Evolutionary conservation across 1,284 basidiomycete species (phyloP).

Genomic region (Puccinia hordei): DNA sequence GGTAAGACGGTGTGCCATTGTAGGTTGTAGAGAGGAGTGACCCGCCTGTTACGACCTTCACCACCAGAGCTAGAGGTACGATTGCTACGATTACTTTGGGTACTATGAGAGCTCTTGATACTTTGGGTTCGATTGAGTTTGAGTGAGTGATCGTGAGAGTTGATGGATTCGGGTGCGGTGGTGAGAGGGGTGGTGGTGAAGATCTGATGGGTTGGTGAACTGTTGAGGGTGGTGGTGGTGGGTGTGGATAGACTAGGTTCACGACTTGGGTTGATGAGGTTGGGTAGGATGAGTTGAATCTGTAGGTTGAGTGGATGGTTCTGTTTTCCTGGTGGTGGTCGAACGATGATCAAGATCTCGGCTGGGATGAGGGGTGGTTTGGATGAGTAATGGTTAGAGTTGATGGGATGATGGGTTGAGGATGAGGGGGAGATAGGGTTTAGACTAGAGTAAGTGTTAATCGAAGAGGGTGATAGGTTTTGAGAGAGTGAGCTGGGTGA

Average conservation of each 20-base stretch:
- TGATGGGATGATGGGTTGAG: too few species aligned
- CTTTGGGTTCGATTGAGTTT: background rate
- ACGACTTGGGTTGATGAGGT: background rate
- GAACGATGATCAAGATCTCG: constrained; percentile 67
- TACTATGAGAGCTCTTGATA: constrained; percentile 58
- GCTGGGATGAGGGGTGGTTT: background rate
- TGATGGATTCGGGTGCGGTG: background rate
- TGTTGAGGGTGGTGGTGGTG: background rate
- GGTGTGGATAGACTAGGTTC: background rate
- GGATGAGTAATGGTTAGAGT: background rate
- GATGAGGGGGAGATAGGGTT: background rate
- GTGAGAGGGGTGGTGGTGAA: background rate
- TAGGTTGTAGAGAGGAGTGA: constrained; percentile 90
- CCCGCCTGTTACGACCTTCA: constrained; percentile 68
- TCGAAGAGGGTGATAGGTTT: background rate
- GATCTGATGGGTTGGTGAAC: too few species aligned
- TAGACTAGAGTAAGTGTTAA: background rate
- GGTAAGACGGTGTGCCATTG: constrained; percentile 89
- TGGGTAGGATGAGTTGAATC: constrained; percentile 73
- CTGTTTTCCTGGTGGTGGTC: constrained; percentile 77
- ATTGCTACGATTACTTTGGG: constrained; percentile 60
- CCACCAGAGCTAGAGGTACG: constrained; percentile 63
- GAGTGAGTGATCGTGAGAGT: background rate
- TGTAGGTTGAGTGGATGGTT: constrained; percentile 90
- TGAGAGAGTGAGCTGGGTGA: background rate